phyloP scores from a whole-genome alignment of 2,329 filamentous ascomycete species.

The Huntiella moniliformis region DNA sequence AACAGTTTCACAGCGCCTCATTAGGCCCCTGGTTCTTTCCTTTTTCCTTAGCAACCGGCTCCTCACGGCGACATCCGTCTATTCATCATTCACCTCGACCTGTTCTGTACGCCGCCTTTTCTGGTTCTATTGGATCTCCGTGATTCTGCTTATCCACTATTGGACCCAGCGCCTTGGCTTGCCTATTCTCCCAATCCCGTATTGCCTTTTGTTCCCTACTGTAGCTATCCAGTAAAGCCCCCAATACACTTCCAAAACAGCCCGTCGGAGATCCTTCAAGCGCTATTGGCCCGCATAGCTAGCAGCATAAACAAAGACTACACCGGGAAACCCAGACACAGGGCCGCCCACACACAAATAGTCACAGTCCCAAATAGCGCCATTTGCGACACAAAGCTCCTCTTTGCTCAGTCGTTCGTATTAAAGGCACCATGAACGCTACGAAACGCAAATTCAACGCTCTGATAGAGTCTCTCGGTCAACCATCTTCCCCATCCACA shows the following conservation, averaged over 20 bases:
- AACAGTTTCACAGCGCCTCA: not conserved
- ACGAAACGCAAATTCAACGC: conserved; percentile 74
- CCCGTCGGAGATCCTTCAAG: conserved; percentile 7
- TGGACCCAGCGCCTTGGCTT: not conserved
- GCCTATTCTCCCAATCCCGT: not conserved
- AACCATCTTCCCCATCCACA: conserved; percentile 7
- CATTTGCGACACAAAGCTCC: too few species aligned
- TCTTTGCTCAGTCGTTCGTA: not conserved
- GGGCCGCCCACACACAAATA: not conserved
- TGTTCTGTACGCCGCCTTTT: too few species aligned
- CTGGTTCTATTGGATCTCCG: too few species aligned
- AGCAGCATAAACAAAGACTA: not conserved
- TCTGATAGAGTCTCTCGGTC: conserved; percentile 48
- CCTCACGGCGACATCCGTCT: not conserved
- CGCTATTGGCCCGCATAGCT: not conserved
- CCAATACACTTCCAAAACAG: conserved; percentile 10
- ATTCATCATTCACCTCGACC: too few species aligned
- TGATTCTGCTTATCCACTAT: not conserved
- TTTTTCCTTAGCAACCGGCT: conserved; percentile 3
- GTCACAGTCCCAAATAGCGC: not conserved
- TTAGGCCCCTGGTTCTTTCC: not conserved
- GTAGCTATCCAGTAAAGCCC: not conserved
- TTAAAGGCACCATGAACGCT: conserved; percentile 37
- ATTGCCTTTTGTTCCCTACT: not conserved
- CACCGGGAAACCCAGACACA: too few species aligned